Conservation (phyloP, 495 filamentous ascomycete species). For the Neurospora sp. region DNA sequence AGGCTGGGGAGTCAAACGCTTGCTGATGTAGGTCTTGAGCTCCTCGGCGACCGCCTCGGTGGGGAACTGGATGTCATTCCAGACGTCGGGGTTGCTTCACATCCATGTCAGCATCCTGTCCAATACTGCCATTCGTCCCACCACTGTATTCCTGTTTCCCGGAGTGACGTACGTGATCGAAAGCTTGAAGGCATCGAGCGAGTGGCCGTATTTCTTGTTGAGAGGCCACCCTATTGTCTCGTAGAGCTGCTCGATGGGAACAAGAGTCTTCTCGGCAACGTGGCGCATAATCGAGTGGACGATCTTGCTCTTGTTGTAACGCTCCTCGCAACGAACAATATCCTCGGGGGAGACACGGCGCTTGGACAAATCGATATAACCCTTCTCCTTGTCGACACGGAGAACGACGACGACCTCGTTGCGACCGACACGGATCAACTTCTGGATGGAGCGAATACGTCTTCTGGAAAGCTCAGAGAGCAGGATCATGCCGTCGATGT, state of each 20-base stretch:
- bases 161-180: slow-evolving; percentile 72
- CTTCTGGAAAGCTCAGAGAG: slow-evolving; percentile 91
- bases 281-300: slow-evolving; percentile 97
- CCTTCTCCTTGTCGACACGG: slow-evolving; percentile 97
- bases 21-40: slow-evolving; percentile 85
- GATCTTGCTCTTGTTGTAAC: slow-evolving; percentile 99
- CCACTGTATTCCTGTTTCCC: not conserved
- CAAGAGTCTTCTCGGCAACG: slow-evolving; percentile 91
- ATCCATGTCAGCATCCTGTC: not conserved
- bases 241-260: slow-evolving; percentile 87
- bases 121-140: not conserved
- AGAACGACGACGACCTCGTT: slow-evolving; percentile 98
- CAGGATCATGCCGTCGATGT: slow-evolving; percentile 99
- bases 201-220: slow-evolving; percentile 94
- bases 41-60: slow-evolving; percentile 77
- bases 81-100: slow-evolving; percentile 82
- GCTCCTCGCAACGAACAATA: slow-evolving; percentile 94
- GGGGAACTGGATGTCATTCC: slow-evolving; percentile 84
- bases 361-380: slow-evolving; percentile 98
- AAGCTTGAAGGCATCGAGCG: slow-evolving; percentile 96
- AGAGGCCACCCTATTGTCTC: slow-evolving; percentile 92
- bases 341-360: slow-evolving; percentile 95
- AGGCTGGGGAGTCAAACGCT: slow-evolving; percentile 90
- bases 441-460: slow-evolving; percentile 97
- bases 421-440: slow-evolving; percentile 92